These are phyloP conservation scores for Kluyveromyces wickerhamii DNA, from an alignment of 805 yeast genomes.

Conservation along the genomic window DNA sequence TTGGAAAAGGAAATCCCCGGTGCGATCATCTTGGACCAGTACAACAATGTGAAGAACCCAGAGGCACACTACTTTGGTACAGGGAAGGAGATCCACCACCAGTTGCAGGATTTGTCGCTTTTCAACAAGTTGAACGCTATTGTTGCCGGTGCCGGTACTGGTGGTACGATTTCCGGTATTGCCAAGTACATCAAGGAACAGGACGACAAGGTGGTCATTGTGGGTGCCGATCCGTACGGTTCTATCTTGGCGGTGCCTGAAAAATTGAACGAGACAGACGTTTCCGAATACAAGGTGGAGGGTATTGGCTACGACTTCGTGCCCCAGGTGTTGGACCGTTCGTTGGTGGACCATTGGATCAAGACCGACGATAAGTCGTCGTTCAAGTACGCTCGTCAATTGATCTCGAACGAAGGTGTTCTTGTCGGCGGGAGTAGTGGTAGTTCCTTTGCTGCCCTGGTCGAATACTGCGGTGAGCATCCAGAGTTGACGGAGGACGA, in stretches of 20 bases:
- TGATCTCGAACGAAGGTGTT: slow-evolving; percentile 78
- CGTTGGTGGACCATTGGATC: slow-evolving; percentile 66
- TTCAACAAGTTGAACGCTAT: slow-evolving; percentile 60
- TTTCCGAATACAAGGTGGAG: slow-evolving; percentile 66
- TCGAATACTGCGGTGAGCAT: slow-evolving; percentile 55
- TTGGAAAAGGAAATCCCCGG: slow-evolving; percentile 78
- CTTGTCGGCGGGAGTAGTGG: slow-evolving; percentile 90
- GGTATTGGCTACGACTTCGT: slow-evolving; percentile 88
- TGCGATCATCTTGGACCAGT: slow-evolving; percentile 78
- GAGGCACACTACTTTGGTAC: slow-evolving; percentile 79
- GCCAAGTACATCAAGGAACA: slow-evolving; percentile 68
- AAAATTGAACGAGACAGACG: slow-evolving; percentile 47
- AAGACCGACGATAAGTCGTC: slow-evolving; percentile 80
- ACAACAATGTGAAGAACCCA: slow-evolving; percentile 71
- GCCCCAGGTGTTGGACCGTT: slow-evolving; percentile 70
- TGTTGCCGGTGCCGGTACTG: slow-evolving; percentile 92
- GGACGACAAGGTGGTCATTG: slow-evolving; percentile 50
- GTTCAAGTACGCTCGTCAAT: slow-evolving; percentile 71
- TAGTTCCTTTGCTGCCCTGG: slow-evolving; percentile 71
- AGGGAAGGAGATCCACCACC: slow-evolving; percentile 79
- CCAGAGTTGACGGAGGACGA: slow-evolving; percentile 62
- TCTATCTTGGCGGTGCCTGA: slow-evolving; percentile 80
- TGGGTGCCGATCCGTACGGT: slow-evolving; percentile 84
- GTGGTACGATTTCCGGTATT: slow-evolving; percentile 85
- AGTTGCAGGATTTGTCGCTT: slow-evolving; percentile 37